phyloP scores from a whole-genome alignment of 2,329 filamentous ascomycete species.

The Microsporum audouinii region DNA sequence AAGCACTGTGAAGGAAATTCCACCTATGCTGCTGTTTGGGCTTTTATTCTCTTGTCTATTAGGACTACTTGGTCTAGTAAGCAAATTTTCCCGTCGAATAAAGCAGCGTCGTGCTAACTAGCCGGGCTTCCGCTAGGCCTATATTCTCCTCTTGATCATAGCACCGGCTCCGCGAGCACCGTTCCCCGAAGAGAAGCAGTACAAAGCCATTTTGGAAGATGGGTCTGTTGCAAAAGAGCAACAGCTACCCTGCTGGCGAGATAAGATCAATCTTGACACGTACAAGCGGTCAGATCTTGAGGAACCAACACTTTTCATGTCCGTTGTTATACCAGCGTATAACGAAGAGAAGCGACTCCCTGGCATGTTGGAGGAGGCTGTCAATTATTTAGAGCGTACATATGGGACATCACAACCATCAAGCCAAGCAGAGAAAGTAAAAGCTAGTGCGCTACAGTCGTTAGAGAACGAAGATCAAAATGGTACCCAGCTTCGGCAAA shows the following conservation, averaged over 20 bases:
- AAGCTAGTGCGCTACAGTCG: slow-evolving; percentile 22
- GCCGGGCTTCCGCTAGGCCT: slow-evolving; percentile 4
- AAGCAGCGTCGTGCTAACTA: neutral
- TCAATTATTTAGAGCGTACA: slow-evolving; percentile 67
- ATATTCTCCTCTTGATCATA: slow-evolving; percentile 55
- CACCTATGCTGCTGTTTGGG: slow-evolving; percentile 21
- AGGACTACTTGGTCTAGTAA: neutral
- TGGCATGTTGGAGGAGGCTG: slow-evolving; percentile 80
- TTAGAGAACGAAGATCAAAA: slow-evolving; percentile 16
- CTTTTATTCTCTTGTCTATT: slow-evolving; percentile 22
- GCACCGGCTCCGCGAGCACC: slow-evolving; percentile 70
- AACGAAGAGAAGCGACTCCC: slow-evolving; percentile 79
- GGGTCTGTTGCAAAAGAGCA: slow-evolving; percentile 45
- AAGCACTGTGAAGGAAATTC: slow-evolving; percentile 21
- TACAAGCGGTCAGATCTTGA: slow-evolving; percentile 47
- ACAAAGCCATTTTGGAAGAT: slow-evolving; percentile 60
- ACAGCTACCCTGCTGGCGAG: slow-evolving; percentile 74
- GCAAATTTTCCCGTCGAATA: neutral
- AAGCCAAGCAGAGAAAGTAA: slow-evolving; percentile 22
- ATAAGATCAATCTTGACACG: slow-evolving; percentile 51
- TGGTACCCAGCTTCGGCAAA: slow-evolving; percentile 16
- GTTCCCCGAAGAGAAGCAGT: slow-evolving; percentile 70
- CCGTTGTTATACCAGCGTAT: slow-evolving; percentile 86
- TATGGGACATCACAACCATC: slow-evolving; percentile 47
- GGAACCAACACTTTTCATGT: slow-evolving; percentile 70